Percentiles rank a stretch among this genome's conserved stretches.
phyloP scores from a whole-genome alignment of 225 moss, liverwort and hornwort species.

The Sphagnum contortum region DNA sequence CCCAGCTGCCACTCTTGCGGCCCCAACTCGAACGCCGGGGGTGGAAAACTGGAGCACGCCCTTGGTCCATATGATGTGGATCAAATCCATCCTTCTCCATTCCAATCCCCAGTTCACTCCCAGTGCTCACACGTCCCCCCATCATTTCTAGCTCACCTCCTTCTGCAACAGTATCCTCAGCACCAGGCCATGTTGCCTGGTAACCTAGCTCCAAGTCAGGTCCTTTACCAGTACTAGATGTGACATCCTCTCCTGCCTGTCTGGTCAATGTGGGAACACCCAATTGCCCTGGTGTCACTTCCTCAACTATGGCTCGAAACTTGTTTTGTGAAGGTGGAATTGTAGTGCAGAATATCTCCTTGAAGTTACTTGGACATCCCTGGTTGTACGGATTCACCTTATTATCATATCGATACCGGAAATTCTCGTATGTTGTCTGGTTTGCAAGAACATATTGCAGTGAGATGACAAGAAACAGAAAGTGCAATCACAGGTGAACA shows the following conservation, averaged over 20 bases:
- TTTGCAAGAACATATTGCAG: too few species aligned
- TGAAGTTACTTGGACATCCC: constrained; percentile 66
- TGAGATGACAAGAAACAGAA: too few species aligned
- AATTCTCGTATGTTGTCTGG: constrained; percentile 95
- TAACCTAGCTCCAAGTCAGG: constrained; percentile 82
- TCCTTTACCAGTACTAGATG: not conserved
- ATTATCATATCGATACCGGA: constrained; percentile 90
- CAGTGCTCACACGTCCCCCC: constrained; percentile 85
- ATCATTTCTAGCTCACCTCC: constrained; percentile 58
- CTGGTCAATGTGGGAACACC: constrained; percentile 20
- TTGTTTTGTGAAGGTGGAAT: constrained; percentile 70
- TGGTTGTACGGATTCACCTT: constrained; percentile 92
- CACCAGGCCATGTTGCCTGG: constrained; percentile 69
- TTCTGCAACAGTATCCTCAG: constrained; percentile 53
- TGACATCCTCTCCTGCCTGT: constrained; percentile 36
- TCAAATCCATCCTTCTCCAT: constrained; percentile 79
- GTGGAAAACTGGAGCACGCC: constrained; percentile 43
- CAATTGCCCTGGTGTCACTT: constrained; percentile 29
- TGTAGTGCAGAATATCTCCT: constrained; percentile 72
- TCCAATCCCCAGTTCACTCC: constrained; percentile 78
- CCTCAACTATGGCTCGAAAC: constrained; percentile 61
- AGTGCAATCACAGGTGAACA: too few species aligned
- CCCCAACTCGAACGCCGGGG: constrained; percentile 91
- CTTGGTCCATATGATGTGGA: constrained; percentile 49
- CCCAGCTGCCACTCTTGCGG: constrained; percentile 94